Evolutionary conservation across 2,329 filamentous ascomycete genomes (phyloP).

Genomic region (Lecanicillium sp.): DNA sequence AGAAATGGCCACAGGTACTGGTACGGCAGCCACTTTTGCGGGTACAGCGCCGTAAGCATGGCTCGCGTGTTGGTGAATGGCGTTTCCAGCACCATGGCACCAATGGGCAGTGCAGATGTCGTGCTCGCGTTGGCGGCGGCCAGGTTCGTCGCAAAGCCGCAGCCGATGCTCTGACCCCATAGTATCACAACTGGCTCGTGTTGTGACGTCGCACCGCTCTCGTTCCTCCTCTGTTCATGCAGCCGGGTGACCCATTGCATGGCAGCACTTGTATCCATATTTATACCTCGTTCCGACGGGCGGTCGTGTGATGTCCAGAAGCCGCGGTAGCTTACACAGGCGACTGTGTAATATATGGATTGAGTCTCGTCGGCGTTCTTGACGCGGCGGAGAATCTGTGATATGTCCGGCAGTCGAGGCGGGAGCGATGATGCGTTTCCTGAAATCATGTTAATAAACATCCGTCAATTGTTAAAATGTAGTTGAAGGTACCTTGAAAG

Average conservation of each 20-base stretch:
- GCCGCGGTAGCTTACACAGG: slow-evolving; percentile 58
- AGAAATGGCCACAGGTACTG: slow-evolving; percentile 67
- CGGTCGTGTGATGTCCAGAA: slow-evolving; percentile 73
- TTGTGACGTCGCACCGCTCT: slow-evolving; percentile 10
- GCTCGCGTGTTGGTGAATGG: slow-evolving; percentile 63
- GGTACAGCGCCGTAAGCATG: slow-evolving; percentile 67
- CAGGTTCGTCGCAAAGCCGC: slow-evolving; percentile 60
- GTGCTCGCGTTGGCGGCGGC: slow-evolving; percentile 30
- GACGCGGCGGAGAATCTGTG: slow-evolving; percentile 40
- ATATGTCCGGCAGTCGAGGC: slow-evolving; percentile 48
- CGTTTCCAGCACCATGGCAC: slow-evolving; percentile 62
- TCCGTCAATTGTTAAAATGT: no score
- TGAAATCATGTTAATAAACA: slow-evolving; percentile 4
- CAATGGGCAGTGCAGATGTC: slow-evolving; percentile 28
- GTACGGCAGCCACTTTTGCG: slow-evolving; percentile 74
- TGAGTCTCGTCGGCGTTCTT: slow-evolving; percentile 22
- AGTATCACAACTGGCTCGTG: slow-evolving; percentile 41
- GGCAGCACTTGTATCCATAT: slow-evolving; percentile 58
- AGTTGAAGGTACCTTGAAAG: slow-evolving; percentile 54
- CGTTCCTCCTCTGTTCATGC: slow-evolving; percentile 21
- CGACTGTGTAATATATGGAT: slow-evolving; percentile 36
- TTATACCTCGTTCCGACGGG: slow-evolving; percentile 62
- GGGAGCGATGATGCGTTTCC: slow-evolving; percentile 54
- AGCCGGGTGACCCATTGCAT: slow-evolving; percentile 50
- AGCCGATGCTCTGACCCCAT: slow-evolving; percentile 74